Base-by-base conservation (phyloP, 2,329 filamentous ascomycete species). In the Colletotrichum eleusines region DNA sequence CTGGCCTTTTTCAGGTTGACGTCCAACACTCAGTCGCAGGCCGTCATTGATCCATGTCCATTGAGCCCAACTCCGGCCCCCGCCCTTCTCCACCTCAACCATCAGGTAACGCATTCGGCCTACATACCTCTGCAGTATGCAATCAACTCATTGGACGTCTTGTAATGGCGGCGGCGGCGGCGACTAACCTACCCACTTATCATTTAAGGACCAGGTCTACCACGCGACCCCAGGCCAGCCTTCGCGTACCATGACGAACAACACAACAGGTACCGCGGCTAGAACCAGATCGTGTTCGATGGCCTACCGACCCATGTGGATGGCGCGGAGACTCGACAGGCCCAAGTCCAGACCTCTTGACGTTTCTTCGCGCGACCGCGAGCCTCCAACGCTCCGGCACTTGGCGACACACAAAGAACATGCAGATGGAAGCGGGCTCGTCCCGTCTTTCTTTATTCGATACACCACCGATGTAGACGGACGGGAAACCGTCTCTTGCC, bases 361-460 rank as follows among this genome's bases (percentile, higher is more conserved):
- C 23, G n/a, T 66, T 16, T 44, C 26, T 55, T 33, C 64, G 16
- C 9, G 18, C 53, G 26, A 28, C 23, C 31, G n/a, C 62, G 60
- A 40, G 38, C 38, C 67, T 28, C 55, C 42, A 40, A 48, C 42
- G 44, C 33, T 35, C 62, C 38, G 42, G 38, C 58, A 46, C 58
- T 33, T 57, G 51, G 46, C 68, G 35, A 58, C 64, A 53, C 44
- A 71, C 64, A 68, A 63, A 68, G 68, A 71, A 54, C 68, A 16
- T 46, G 68, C 68, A 58, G 44, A 68, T 71, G 50, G 53, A 40
- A 63, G 38, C 64, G 46, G 58, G 64, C 68, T 71, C 68, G 31
- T 68, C 68, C 68, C 58, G 57, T 71, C 51, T 68, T 42, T 59
- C 48, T 26, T 61, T 31, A 11, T 55, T 38, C 44, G 60, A 53